Evolutionary conservation across 163 green algal species (phyloP), one percentile per base, ranked within the genome.

Genomic region (Coccomyxa subellipsoidea): DNA sequence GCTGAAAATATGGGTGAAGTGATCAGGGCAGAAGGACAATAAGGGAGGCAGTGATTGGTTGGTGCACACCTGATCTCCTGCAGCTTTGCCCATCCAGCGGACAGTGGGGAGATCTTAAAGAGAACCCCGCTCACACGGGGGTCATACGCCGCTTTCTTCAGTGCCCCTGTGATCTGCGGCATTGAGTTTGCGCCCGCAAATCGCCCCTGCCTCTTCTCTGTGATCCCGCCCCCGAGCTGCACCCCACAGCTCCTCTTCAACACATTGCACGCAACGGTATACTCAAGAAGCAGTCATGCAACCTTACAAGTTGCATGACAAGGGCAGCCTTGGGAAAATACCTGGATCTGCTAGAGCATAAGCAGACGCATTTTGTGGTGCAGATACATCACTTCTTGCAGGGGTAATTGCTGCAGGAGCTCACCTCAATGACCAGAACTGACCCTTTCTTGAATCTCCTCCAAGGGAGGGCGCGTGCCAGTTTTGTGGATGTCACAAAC

Each of bases 71-170:
- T 39, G 29, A 73, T 77, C 79, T 84, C 83, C 38, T 86, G 72
- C 79, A 84, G 73, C 87, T 98, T 98, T 76, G 85, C 93, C 94
- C 95, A 99, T 10, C 95, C 95, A 15, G 36, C 77, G 23, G 47
- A 53, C 31, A 81, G 77, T 25, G 77, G 77, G 2, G 77, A 81
- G 18, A 81, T 39, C 73, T 88, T 90, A 27, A 91, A 73, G 18
- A 84, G 85, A n/a, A 93, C 77, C 27, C 89, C 93, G 37, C 78
- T 81, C 15, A 98, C 80, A 25, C 95, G 90, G 0, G 95, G 94
- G 85, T 98, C 95, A 23, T 92, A 83, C 0, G 95, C 94, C 6
- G 95, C 95, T 85, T 98, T 98, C n/a, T 85, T 83, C 76, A 98
- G 88, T 40, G 73, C 36, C 15, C 9, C 37, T 18, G 39, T 75